A percentile compares a stretch with the other conserved stretches of the same genome.
These are phyloP conservation scores for Ophiostoma piceae DNA, from an alignment of 2,329 filamentous ascomycete species.

Conservation along the genomic window DNA sequence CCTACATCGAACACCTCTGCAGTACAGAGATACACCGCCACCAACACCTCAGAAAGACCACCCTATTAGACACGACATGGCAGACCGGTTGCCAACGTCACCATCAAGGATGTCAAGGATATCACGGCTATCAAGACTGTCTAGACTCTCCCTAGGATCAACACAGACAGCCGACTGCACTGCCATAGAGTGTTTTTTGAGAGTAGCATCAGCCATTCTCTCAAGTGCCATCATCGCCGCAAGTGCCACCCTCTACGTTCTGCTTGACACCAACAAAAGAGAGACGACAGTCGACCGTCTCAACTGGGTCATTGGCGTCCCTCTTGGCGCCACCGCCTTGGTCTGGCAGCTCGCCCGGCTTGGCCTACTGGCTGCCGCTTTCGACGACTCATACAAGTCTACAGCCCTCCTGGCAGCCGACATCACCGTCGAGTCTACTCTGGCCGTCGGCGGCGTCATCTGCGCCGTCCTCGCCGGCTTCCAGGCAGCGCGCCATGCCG, in stretches of 20 bases:
- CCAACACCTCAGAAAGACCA: not conserved
- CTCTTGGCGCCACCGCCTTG: not conserved
- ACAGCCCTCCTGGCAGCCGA: not conserved
- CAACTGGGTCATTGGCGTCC: conserved; percentile 9
- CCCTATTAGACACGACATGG: not conserved
- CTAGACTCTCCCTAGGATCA: not conserved
- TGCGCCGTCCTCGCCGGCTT: not conserved
- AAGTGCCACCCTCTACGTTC: not conserved
- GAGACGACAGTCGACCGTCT: not conserved
- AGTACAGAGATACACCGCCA: not conserved
- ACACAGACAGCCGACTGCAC: not conserved
- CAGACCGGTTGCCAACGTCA: not conserved
- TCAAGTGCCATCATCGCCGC: not conserved
- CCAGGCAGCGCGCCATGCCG: not conserved
- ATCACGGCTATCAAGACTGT: not conserved
- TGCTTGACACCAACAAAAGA: not conserved
- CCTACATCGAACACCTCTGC: not conserved
- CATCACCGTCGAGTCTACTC: not conserved
- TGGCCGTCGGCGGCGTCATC: conserved; percentile 1
- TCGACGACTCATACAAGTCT: not conserved
- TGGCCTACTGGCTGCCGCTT: not conserved
- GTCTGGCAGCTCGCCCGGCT: not conserved
- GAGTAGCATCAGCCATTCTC: not conserved
- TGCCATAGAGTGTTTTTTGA: not conserved
- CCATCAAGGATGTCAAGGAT: not conserved